Base-by-base conservation (phyloP, 495 filamentous ascomycete genomes). In the Talaromyces nanjingensis region DNA sequence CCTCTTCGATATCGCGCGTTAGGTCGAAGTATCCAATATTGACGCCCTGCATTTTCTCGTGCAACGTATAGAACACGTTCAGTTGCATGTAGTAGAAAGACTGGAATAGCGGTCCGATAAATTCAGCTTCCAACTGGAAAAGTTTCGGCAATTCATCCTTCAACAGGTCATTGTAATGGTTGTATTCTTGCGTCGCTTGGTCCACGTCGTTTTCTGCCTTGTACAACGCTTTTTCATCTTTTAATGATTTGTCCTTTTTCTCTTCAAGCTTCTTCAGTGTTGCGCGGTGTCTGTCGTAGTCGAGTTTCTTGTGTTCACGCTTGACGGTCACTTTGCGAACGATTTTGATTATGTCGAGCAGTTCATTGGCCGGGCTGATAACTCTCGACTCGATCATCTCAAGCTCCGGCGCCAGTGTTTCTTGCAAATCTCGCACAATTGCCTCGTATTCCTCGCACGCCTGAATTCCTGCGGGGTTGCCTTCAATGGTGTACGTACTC, bases 71-170 rank as follows among this genome's bases (percentile, higher is more conserved):
- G 77, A 98, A 99, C 65, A 99, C 92, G 74, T 99, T 99, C 62
- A 99, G 85, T 74, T 99, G 94, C 96, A 99, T 98, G 81, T 99
- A 99, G 77, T 99, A 99, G 80, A 98, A 99, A 34, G 92, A 96
- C 69, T 97, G 96, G 83, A 99, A 99, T 7, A 99, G 83, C 14
- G 94, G 94, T 63, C 89, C 88, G 74, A 99, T 99, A 77, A 99
- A 98, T 72, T 99, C 91, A 63, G 91, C 84, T 74, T 98, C 96
- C n/a, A 98, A 85, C 20, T 74, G 69, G 76, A 99, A 99, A 5
- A 99, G 82, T 73, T 92, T 91, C 34, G 94, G 96, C 47, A 99
- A 82, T 75, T 99, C 94, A 6, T 93, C 89, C 76, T 98, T 98
- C 47, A 99, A 83, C 24, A 99, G 78, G 67, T 97, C 91, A 74